These are phyloP conservation scores for Mycosarcoma mackinlayi DNA, from an alignment of 1,284 basidiomycete genomes.

Conservation along the genomic window DNA sequence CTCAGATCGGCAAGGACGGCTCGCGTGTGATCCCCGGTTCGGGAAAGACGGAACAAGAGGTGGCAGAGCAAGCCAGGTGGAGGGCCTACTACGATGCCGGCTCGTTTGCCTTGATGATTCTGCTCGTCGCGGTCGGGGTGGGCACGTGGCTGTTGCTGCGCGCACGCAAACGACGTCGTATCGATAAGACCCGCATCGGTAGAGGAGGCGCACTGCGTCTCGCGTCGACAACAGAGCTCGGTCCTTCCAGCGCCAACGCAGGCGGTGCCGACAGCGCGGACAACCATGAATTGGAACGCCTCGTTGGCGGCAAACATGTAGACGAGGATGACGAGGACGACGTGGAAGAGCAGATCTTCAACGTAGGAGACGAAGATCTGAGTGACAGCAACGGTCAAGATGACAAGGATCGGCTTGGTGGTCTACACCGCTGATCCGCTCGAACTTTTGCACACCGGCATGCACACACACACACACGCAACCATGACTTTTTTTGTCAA, in stretches of 20 bases:
- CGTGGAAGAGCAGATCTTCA: conserved; percentile 69
- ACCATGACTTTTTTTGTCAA: not conserved
- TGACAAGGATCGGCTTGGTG: conserved; percentile 1
- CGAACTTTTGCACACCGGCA: not conserved
- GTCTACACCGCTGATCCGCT: conserved; percentile 24
- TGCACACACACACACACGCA: conserved; percentile 1
- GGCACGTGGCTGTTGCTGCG: conserved; percentile 81
- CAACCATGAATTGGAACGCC: conserved; percentile 51
- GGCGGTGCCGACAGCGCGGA: conserved; percentile 61
- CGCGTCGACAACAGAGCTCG: conserved; percentile 26
- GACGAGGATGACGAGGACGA: conserved; percentile 47
- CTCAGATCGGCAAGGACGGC: conserved; percentile 35
- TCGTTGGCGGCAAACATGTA: conserved; percentile 31
- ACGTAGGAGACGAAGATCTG: conserved; percentile 70
- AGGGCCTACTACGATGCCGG: conserved; percentile 76
- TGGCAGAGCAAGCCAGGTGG: conserved; percentile 61
- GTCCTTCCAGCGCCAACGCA: not conserved
- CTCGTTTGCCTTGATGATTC: conserved; percentile 82
- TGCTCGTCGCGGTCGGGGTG: conserved; percentile 78
- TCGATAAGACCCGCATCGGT: conserved; percentile 24
- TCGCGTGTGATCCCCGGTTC: conserved; percentile 70
- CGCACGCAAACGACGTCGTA: conserved; percentile 70
- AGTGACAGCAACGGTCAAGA: conserved; percentile 25
- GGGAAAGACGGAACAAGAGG: conserved; percentile 67
- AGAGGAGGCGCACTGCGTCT: conserved; percentile 33